A percentile compares a stretch with the other conserved stretches of the same genome.
phyloP scores from a whole-genome alignment of 2,329 filamentous ascomycete species.

The Paecilomyces variotii region DNA sequence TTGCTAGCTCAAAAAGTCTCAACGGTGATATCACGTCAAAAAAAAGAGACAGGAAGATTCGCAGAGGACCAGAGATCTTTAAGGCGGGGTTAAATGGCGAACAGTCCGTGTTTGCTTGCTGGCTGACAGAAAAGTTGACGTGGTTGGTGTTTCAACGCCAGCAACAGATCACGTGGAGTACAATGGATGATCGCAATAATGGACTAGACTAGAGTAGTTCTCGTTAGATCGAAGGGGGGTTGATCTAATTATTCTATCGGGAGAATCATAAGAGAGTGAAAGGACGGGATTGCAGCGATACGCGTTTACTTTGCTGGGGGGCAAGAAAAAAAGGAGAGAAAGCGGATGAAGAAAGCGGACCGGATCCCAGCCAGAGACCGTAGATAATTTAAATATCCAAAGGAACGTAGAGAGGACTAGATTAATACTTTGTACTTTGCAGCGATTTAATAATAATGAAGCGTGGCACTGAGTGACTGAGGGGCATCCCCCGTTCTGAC shows the following conservation, averaged over 20 bases:
- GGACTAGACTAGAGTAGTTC: neutral
- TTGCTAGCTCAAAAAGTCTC: neutral
- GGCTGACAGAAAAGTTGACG: neutral
- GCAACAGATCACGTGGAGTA: slow-evolving; percentile 37
- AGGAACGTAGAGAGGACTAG: too few species aligned
- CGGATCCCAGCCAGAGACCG: too few species aligned
- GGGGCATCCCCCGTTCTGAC: neutral
- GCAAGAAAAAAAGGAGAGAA: too few species aligned
- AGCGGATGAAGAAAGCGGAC: too few species aligned
- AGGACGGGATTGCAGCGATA: neutral
- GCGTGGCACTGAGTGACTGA: neutral
- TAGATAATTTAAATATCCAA: too few species aligned
- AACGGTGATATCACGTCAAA: neutral
- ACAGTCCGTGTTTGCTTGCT: slow-evolving; percentile 16
- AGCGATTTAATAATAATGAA: too few species aligned
- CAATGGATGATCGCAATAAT: neutral
- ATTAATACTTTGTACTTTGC: too few species aligned
- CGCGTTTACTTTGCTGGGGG: neutral
- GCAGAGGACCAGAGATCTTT: neutral
- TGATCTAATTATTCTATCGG: neutral
- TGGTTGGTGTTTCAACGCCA: slow-evolving; percentile 39
- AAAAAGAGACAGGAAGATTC: neutral
- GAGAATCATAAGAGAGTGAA: neutral
- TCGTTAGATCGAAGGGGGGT: too few species aligned
- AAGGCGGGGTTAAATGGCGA: neutral